phyloP scores from a whole-genome alignment of 2,329 filamentous ascomycete species.

The Fusarium coffeatum region DNA sequence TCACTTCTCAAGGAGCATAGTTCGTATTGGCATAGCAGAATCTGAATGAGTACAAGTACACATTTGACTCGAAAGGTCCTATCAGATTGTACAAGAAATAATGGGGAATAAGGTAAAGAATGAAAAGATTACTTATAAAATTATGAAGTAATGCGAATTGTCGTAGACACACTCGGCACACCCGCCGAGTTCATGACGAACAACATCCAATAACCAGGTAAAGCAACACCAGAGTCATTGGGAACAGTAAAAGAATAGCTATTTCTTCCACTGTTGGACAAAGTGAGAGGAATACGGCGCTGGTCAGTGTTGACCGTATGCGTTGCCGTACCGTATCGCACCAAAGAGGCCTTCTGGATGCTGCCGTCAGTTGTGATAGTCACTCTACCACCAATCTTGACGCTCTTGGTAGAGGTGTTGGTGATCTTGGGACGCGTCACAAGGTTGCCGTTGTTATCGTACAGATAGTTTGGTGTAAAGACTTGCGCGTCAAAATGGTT shows the following conservation, averaged over 20 bases:
- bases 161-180: constrained; percentile 29
- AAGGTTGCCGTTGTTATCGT: not conserved
- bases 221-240: constrained; percentile 23
- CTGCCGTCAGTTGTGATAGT: not conserved
- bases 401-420: not conserved
- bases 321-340: constrained; percentile 32
- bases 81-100: not conserved
- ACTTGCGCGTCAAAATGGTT: constrained; percentile 39
- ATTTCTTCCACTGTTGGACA: not conserved
- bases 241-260: constrained; percentile 22
- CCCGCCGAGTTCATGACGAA: constrained; percentile 31
- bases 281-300: constrained; percentile 25
- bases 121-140: constrained; percentile 58
- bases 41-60: not conserved
- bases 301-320: constrained; percentile 40
- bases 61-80: not conserved
- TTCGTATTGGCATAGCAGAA: not conserved
- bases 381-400: constrained; percentile 11
- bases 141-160: not conserved
- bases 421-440: constrained; percentile 17
- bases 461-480: constrained; percentile 29
- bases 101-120: constrained; percentile 52
- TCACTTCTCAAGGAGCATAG: not conserved
- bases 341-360: constrained; percentile 10
- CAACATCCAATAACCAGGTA: constrained; percentile 38